These are phyloP conservation scores for Aschersonia sp. DNA, from an alignment of 2,329 filamentous ascomycete species.

Conservation along the genomic window DNA sequence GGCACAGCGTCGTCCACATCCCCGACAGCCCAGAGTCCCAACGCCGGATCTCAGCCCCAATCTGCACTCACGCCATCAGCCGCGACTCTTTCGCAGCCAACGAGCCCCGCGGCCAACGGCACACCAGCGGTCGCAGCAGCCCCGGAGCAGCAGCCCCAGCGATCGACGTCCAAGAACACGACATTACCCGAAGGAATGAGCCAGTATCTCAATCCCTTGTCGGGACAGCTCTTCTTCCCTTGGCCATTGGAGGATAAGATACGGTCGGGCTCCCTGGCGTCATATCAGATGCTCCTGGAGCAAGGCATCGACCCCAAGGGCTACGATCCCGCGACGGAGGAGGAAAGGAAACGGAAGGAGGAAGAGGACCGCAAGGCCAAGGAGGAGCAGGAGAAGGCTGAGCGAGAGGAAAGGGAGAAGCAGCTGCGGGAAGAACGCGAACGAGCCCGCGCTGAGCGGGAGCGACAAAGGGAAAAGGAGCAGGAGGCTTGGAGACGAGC, in stretches of 20 bases:
- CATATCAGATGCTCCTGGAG: conserved; percentile 46
- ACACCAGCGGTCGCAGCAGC: conserved; percentile 9
- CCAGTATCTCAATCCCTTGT: conserved; percentile 39
- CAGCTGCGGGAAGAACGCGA: conserved; percentile 24
- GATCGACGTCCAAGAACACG: conserved; percentile 21
- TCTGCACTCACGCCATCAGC: conserved; percentile 17
- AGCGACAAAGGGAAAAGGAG: conserved; percentile 26
- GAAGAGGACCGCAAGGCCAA: conserved; percentile 32
- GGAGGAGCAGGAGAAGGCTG: conserved; percentile 31
- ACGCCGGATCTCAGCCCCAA: conserved; percentile 14
- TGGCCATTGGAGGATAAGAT: conserved; percentile 66
- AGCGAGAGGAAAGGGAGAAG: conserved; percentile 30
- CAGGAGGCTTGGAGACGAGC: conserved; percentile 25
- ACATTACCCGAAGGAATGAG: conserved; percentile 33
- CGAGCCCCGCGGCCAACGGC: conserved; percentile 20
- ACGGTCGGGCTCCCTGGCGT: conserved; percentile 50
- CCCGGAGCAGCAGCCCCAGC: conserved; percentile 17
- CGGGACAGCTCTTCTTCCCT: conserved; percentile 51
- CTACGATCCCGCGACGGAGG: conserved; percentile 42
- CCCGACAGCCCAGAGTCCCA: conserved; percentile 10
- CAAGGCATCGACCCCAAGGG: conserved; percentile 45
- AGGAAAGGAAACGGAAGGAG: conserved; percentile 33
- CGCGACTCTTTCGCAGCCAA: conserved; percentile 18
- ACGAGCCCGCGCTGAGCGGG: conserved; percentile 24
- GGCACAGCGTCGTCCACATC: conserved; percentile 16